Evolutionary conservation across 805 yeast genomes (phyloP).

Genomic region (Yarrowia sp.): DNA sequence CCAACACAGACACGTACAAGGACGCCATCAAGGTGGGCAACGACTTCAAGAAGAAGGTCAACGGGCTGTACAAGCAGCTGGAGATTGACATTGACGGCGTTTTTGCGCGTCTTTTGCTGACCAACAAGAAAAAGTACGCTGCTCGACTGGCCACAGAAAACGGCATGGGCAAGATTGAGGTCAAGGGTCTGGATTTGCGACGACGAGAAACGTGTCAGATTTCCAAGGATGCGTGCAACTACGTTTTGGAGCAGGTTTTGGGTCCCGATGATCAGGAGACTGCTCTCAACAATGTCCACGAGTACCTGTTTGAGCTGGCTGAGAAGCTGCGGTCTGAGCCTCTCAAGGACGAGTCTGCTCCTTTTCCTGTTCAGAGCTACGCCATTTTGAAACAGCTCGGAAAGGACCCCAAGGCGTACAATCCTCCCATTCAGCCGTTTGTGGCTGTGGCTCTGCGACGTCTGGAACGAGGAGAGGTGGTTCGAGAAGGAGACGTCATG

Average conservation of each 20-base stretch:
- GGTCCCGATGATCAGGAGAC: slow-evolving; percentile 73
- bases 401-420: slow-evolving; percentile 81
- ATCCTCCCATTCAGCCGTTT: slow-evolving; percentile 56
- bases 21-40: slow-evolving; percentile 84
- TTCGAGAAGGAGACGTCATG: slow-evolving; percentile 85
- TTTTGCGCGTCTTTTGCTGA: slow-evolving; percentile 75
- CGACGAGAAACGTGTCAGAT: slow-evolving; percentile 95
- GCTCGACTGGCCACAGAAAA: slow-evolving; percentile 65
- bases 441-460: slow-evolving; percentile 87
- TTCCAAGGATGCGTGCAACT: slow-evolving; percentile 81
- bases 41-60: slow-evolving; percentile 77
- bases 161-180: slow-evolving; percentile 70
- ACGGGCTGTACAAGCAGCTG: slow-evolving; percentile 78
- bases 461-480: slow-evolving; percentile 76
- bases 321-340: slow-evolving; percentile 56
- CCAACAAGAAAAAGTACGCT: slow-evolving; percentile 97
- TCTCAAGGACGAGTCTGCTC: slow-evolving; percentile 35
- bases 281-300: slow-evolving; percentile 67
- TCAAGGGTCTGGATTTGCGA: slow-evolving; percentile 93
- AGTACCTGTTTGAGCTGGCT: slow-evolving; percentile 61
- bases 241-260: slow-evolving; percentile 66
- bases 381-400: slow-evolving; percentile 84
- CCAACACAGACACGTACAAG: slow-evolving; percentile 62
- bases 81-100: slow-evolving; percentile 96
- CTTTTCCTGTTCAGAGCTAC: slow-evolving; percentile 54